Conservation (phyloP, 768 basidiomycete species). For the Lactarius vividus region DNA sequence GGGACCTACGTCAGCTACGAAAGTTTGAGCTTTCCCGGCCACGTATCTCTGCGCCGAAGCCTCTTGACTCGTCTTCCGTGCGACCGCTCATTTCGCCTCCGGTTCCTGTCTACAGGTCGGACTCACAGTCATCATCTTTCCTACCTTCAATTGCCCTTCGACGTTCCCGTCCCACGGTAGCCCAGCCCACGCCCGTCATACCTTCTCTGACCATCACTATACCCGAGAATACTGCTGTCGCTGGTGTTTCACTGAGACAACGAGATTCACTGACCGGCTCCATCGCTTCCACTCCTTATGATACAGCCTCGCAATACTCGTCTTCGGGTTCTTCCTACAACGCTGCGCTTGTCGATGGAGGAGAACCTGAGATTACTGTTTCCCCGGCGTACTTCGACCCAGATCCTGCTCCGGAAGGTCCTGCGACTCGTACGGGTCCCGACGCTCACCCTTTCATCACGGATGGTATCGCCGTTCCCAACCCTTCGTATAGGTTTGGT, state of each 20-base stretch:
- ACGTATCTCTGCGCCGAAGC: slow-evolving; percentile 49
- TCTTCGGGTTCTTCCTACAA: slow-evolving; percentile 21
- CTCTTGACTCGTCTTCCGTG: slow-evolving; percentile 12
- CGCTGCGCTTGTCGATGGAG: slow-evolving; percentile 10
- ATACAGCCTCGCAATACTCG: slow-evolving; percentile 18
- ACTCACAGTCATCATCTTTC: slow-evolving; percentile 20
- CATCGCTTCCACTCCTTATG: slow-evolving; percentile 23
- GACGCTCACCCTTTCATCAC: slow-evolving; percentile 31
- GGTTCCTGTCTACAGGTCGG: slow-evolving; percentile 9
- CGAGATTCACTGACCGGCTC: slow-evolving; percentile 21
- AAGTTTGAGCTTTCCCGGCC: slow-evolving; percentile 76
- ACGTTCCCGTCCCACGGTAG: slow-evolving; percentile 9
- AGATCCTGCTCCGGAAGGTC: slow-evolving; percentile 44
- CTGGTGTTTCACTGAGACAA: slow-evolving; percentile 1
- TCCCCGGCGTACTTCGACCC: slow-evolving; percentile 47
- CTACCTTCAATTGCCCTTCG: slow-evolving; percentile 17
- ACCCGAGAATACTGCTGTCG: slow-evolving; percentile 3
- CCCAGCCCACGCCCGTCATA: not conserved
- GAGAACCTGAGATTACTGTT: slow-evolving; percentile 30
- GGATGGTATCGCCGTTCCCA: slow-evolving; percentile 21
- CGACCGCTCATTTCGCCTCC: slow-evolving; percentile 25
- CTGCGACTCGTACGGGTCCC: slow-evolving; percentile 42
- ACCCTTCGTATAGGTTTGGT: slow-evolving; percentile 19
- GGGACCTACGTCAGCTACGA: slow-evolving; percentile 73
- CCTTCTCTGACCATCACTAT: slow-evolving; percentile 14